Conservation (phyloP, 2,329 filamentous ascomycete species). For the Coniochaeta sp. region DNA sequence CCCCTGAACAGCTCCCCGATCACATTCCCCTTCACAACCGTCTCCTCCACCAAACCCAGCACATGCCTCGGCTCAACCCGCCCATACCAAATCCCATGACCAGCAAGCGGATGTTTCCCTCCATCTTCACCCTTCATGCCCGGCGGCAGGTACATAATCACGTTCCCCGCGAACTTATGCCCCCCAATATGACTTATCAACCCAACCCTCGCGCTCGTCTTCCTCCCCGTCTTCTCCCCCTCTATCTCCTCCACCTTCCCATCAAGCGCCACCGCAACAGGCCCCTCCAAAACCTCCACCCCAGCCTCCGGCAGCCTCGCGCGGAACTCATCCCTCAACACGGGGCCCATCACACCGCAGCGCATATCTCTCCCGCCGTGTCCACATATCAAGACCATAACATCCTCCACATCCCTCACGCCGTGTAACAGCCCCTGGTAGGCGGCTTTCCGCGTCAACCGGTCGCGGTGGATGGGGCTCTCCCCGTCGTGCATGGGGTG, state of each 20-base stretch:
- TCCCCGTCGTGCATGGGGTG: slow-evolving; percentile 55
- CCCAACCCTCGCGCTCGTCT: slow-evolving; percentile 51
- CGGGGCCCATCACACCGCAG: slow-evolving; percentile 74
- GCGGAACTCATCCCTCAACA: slow-evolving; percentile 66
- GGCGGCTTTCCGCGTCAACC: slow-evolving; percentile 41
- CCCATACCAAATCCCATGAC: slow-evolving; percentile 77
- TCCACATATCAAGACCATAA: slow-evolving; percentile 80
- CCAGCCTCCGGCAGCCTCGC: slow-evolving; percentile 44
- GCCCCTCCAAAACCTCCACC: slow-evolving; percentile 38
- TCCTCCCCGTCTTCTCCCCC: slow-evolving; percentile 12
- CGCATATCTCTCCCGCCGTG: slow-evolving; percentile 76
- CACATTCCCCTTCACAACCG: slow-evolving; percentile 58
- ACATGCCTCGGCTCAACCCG: slow-evolving; percentile 69
- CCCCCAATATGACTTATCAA: slow-evolving; percentile 76
- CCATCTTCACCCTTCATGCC: slow-evolving; percentile 30
- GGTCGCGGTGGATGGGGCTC: slow-evolving; percentile 49
- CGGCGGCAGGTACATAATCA: slow-evolving; percentile 73
- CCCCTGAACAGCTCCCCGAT: slow-evolving; percentile 68
- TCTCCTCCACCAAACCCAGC: slow-evolving; percentile 68
- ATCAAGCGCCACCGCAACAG: slow-evolving; percentile 26
- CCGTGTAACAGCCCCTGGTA: slow-evolving; percentile 45
- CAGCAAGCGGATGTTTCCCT: slow-evolving; percentile 51
- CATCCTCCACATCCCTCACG: slow-evolving; percentile 56
- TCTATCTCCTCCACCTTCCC: slow-evolving; percentile 2
- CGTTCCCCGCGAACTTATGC: slow-evolving; percentile 80